Percentiles rank a stretch among this genome's conserved stretches.
Conservation (phyloP, 768 basidiomycete species). For the Agrocybe praecox region DNA sequence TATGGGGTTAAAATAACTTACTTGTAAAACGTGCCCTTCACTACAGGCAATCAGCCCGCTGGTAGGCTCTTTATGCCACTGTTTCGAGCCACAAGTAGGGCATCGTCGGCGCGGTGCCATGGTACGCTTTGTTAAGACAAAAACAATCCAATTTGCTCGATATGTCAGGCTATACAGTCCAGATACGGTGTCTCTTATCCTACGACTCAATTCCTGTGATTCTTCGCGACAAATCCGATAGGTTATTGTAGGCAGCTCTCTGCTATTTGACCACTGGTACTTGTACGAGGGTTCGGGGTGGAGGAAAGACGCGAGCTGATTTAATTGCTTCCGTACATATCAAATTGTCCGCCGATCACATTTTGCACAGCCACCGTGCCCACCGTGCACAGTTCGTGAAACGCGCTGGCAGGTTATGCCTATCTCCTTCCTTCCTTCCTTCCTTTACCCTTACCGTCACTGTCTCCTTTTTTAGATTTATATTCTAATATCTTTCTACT, state of each 20-base stretch:
- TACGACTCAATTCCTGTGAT: no score
- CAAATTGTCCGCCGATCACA: slow-evolving; percentile 3
- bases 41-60: slow-evolving; percentile 85
- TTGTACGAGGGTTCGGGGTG: not conserved
- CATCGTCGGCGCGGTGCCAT: slow-evolving; percentile 74
- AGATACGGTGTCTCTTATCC: no score
- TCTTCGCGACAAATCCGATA: no score
- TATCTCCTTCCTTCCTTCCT: no score
- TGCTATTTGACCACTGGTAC: not conserved
- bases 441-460: not conserved
- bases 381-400: not conserved
- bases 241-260: no score
- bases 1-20: slow-evolving; percentile 29
- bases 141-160: no score
- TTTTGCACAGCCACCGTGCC: slow-evolving; percentile 21
- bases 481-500: no score
- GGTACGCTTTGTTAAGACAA: no score
- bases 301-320: not conserved
- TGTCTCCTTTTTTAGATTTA: not conserved
- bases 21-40: slow-evolving; percentile 91
- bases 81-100: slow-evolving; percentile 76
- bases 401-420: slow-evolving; percentile 2
- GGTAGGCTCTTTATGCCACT: slow-evolving; percentile 86
- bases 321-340: not conserved
- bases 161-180: no score